Evolutionary conservation across 2,329 filamentous ascomycete genomes (phyloP).

Genomic region (Aspergillus pseudotamarii): DNA sequence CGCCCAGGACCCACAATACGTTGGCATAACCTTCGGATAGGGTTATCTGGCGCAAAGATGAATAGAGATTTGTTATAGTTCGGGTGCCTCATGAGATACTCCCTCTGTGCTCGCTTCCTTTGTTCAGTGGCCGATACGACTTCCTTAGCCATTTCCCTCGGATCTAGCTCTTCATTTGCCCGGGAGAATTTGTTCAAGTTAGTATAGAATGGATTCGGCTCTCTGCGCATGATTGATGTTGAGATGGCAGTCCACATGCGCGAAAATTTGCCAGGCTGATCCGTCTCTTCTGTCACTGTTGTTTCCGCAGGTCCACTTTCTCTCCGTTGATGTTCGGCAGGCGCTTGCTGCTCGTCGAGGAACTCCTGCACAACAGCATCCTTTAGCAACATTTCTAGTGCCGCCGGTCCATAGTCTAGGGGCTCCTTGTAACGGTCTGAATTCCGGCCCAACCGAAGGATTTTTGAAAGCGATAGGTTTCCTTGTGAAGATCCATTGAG

Average conservation of each 20-base stretch:
- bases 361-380: constrained; percentile 95
- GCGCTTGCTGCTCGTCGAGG: constrained; percentile 69
- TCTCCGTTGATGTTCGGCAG: constrained; percentile 30
- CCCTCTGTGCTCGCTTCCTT: constrained; percentile 83
- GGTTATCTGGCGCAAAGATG: constrained; percentile 78
- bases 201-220: constrained; percentile 95
- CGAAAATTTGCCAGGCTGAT: constrained; percentile 62
- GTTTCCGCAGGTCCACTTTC: constrained; percentile 32
- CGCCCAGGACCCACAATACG: constrained; percentile 87
- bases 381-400: constrained; percentile 94
- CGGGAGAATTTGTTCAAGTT: constrained; percentile 68
- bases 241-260: constrained; percentile 64
- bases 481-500: constrained; percentile 67
- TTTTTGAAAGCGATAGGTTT: constrained; percentile 66
- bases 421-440: constrained; percentile 72
- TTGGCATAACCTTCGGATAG: constrained; percentile 80
- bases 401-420: constrained; percentile 86
- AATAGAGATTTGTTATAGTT: constrained; percentile 92
- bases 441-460: constrained; percentile 64
- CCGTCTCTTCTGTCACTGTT: constrained; percentile 41
- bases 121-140: constrained; percentile 81
- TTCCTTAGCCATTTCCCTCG: constrained; percentile 84
- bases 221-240: constrained; percentile 61
- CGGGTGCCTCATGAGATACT: constrained; percentile 84
- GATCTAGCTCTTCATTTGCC: constrained; percentile 77